These are phyloP conservation scores for Flaveria linearis DNA, from an alignment of 129 eudicot genomes.

Conservation along the genomic window DNA sequence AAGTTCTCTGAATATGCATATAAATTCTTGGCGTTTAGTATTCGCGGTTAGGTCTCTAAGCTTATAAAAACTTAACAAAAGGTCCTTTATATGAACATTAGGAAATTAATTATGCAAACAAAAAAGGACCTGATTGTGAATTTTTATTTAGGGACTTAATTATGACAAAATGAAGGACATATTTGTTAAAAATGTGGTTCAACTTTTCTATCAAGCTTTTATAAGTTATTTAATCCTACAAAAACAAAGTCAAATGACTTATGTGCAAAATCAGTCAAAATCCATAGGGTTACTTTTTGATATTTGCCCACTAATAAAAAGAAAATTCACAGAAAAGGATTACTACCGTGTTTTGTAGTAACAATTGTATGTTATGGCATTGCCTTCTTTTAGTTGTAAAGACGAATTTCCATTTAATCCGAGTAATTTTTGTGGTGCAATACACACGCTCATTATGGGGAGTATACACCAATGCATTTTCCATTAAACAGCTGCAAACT, in stretches of 20 bases:
- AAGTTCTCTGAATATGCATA: background rate
- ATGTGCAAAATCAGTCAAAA: background rate
- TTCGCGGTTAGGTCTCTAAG: background rate
- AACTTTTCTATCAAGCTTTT: background rate
- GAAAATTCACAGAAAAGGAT: background rate
- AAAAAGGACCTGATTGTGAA: background rate
- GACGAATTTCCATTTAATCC: conserved; percentile 51
- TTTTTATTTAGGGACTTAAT: background rate
- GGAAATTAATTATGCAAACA: background rate
- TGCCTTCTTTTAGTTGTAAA: conserved; percentile 41
- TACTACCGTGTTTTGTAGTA: conserved; percentile 52
- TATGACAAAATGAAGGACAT: background rate
- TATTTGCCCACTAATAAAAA: background rate
- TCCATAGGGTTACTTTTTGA: background rate
- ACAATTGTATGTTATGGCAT: conserved; percentile 41
- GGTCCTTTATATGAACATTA: background rate
- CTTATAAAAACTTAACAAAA: background rate
- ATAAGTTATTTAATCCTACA: background rate
- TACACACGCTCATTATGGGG: conserved; percentile 72
- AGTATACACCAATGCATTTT: conserved; percentile 66
- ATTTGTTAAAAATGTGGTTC: background rate
- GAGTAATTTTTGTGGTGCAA: conserved; percentile 45
- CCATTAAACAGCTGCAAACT: conserved; percentile 51
- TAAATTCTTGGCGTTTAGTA: background rate
- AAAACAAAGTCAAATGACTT: background rate